phyloP scores from a whole-genome alignment of 2,329 filamentous ascomycete species.

The Furcasterigmium furcatum region DNA sequence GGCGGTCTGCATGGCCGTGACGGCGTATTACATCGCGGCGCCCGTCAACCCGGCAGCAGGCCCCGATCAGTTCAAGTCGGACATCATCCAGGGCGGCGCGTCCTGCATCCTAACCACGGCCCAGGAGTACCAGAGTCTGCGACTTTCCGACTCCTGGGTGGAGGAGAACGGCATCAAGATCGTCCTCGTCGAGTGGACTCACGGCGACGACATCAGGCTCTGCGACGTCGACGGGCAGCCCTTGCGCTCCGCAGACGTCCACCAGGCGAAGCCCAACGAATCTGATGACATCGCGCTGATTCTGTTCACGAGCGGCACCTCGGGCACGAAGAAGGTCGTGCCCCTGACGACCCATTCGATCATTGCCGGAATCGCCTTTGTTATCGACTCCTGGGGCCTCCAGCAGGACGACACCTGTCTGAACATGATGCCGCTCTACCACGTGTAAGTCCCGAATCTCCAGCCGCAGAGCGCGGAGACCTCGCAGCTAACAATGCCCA shows the following conservation, averaged over 20 bases:
- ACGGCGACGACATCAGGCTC: conserved; percentile 31
- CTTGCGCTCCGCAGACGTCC: conserved; percentile 1
- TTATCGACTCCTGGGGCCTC: conserved; percentile 51
- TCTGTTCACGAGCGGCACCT: conserved; percentile 56
- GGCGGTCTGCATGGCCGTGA: conserved; percentile 42
- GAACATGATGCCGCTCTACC: conserved; percentile 59
- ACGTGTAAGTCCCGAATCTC: conserved; percentile 43
- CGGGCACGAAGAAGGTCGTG: conserved; percentile 56
- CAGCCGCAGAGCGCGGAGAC: no score
- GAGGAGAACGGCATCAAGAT: conserved; percentile 29
- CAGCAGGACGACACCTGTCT: conserved; percentile 43
- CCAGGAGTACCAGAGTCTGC: conserved; percentile 34
- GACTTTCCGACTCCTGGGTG: conserved; percentile 26
- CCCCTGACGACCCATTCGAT: conserved; percentile 49
- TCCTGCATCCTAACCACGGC: conserved; percentile 41
- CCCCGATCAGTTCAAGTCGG: conserved; percentile 45
- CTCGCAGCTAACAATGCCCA: conserved; percentile 14
- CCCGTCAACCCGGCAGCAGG: conserved; percentile 48
- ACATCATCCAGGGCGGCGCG: conserved; percentile 44
- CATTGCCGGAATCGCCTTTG: conserved; percentile 45
- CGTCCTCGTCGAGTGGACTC: conserved; percentile 31
- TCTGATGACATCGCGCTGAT: conserved; percentile 46
- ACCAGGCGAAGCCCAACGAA: conserved; percentile 28
- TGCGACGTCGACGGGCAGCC: conserved; percentile 9
- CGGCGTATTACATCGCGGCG: conserved; percentile 47